Evolutionary conservation across 73 alveolate species (phyloP).

Genomic region (Paramecium biaurelia): DNA sequence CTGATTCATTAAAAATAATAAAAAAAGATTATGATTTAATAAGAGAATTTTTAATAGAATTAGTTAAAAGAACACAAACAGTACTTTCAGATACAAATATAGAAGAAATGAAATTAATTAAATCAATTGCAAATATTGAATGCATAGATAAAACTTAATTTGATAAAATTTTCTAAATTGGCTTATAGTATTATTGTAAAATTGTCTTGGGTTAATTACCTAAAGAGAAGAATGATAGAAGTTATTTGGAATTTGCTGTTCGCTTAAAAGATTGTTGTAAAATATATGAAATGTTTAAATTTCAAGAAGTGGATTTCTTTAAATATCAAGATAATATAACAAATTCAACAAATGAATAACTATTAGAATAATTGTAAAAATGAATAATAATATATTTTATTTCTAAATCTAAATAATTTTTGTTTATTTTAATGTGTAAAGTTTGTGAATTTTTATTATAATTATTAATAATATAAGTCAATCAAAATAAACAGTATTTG

Average conservation of each 20-base stretch:
- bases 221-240: neutral
- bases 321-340: neutral
- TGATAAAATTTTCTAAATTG: neutral
- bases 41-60: neutral
- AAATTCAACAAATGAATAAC: neutral
- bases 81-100: neutral
- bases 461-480: neutral
- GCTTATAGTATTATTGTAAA: neutral
- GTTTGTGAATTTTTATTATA: too few relatives aligned
- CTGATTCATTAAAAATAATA: neutral
- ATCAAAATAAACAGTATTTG: neutral
- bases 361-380: neutral
- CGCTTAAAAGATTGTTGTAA: neutral
- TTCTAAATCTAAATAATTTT: neutral
- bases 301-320: neutral
- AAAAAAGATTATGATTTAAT: neutral
- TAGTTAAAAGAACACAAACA: neutral
- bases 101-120: neutral
- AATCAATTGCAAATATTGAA: neutral
- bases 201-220: neutral
- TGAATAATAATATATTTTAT: neutral
- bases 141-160: neutral
- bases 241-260: neutral
- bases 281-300: neutral
- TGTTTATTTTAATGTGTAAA: too few relatives aligned